Conservation (phyloP, 371 early-diverging fungal genomes). For the Mortierella sp. region DNA sequence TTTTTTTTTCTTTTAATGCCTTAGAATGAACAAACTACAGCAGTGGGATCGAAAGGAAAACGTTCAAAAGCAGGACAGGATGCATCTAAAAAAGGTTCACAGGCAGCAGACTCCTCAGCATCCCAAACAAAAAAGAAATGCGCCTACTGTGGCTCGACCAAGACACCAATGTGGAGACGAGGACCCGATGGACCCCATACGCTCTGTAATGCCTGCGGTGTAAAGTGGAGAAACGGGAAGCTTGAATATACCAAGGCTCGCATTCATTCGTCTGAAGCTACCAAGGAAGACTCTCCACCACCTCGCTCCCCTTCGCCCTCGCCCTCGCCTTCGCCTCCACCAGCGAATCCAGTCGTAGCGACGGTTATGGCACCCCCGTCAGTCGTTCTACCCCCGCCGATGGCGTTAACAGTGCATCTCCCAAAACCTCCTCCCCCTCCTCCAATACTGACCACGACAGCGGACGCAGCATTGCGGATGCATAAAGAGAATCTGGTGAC, state of each 20-base stretch:
- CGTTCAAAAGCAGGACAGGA: background rate
- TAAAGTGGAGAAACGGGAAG: conserved; percentile 58
- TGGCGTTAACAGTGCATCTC: background rate
- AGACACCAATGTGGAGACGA: conserved; percentile 73
- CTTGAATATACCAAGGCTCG: conserved; percentile 55
- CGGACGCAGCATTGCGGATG: background rate
- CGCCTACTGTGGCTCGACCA: conserved; percentile 61
- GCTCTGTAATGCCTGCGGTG: conserved; percentile 71
- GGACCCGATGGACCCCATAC: conserved; percentile 73
- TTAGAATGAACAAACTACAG: background rate
- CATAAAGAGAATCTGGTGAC: background rate
- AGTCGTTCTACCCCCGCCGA: background rate
- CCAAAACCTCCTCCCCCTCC: no score
- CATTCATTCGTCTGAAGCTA: background rate
- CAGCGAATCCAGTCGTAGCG: background rate
- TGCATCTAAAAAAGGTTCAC: background rate
- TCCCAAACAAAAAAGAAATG: background rate
- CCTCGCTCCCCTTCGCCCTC: background rate
- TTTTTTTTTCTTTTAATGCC: background rate
- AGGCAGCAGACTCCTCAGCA: background rate
- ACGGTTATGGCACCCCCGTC: background rate
- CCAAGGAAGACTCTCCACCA: background rate
- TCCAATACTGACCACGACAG: background rate
- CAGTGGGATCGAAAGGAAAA: background rate
- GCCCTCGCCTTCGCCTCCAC: background rate